phyloP scores from a whole-genome alignment of 345 rosid genomes.

The Pugionium cornutum region DNA sequence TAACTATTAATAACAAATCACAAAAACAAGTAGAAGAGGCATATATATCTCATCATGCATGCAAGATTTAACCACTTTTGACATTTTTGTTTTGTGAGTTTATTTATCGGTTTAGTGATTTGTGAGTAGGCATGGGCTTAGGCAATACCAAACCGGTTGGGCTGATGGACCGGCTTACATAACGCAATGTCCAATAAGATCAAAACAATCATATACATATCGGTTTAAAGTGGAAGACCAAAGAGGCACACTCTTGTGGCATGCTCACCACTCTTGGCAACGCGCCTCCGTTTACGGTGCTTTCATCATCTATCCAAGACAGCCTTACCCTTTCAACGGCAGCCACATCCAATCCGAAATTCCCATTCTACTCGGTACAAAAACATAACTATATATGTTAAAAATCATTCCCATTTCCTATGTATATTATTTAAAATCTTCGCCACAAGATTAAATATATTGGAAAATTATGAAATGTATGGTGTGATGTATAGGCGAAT shows the following conservation, averaged over 20 bases:
- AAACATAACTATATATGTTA: too few relatives aligned
- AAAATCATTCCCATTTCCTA: too few relatives aligned
- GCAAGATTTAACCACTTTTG: neutral
- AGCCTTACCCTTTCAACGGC: constrained; percentile 53
- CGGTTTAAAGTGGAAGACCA: constrained; percentile 51
- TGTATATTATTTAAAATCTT: too few relatives aligned
- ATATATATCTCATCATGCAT: constrained; percentile 13
- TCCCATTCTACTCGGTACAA: constrained; percentile 59
- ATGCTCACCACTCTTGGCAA: constrained; percentile 69
- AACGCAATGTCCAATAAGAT: constrained; percentile 65
- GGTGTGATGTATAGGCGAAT: constrained; percentile 59
- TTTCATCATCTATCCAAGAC: constrained; percentile 57
- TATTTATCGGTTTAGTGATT: neutral
- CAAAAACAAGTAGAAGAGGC: too few relatives aligned
- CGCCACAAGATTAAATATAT: too few relatives aligned
- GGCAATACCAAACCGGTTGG: constrained; percentile 65
- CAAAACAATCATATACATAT: constrained; percentile 56
- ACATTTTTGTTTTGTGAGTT: neutral
- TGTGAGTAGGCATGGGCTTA: constrained; percentile 60
- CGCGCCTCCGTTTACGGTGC: constrained; percentile 67
- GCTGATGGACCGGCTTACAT: constrained; percentile 72
- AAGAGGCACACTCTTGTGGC: constrained; percentile 71
- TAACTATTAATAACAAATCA: neutral
- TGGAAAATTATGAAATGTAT: too few relatives aligned
- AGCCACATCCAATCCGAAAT: constrained; percentile 51